Base-by-base conservation (phyloP, 345 rosid genomes). In the Iberis pinnata region DNA sequence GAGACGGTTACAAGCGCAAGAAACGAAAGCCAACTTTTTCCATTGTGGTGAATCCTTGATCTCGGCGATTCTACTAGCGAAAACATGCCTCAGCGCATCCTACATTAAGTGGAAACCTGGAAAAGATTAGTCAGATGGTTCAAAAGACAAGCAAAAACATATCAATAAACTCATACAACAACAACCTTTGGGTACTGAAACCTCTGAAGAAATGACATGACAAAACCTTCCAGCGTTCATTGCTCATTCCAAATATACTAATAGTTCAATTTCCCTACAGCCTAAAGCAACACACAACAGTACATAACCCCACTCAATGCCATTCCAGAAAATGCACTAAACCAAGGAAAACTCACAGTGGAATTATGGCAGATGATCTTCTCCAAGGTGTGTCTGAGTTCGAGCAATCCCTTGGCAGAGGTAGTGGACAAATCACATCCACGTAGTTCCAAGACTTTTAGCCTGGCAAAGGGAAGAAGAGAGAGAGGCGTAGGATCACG, bases 371-470 rank as follows among this genome's bases (percentile, higher is more conserved):
- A 92, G 29, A 83, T 73, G 18, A 92, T 62, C 82, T 88, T 92
- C 83, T 92, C 97, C 73, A 92, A 63, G 5, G 97, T 83, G 53
- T 81, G 82, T 57, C 95, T 73, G 35, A 92, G 66, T 65, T 92
- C 95, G 15, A 92, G 86, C 75, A 92, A 70, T 1, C 98, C 98
- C 58, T 73, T 85, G 22, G 98, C 95, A 8, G 93, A 88, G 0
- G 98, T 85, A 15, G 97, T 75, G 13, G 97, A 83, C 78, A 92
- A 75, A 76, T 92, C 94, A 65, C 98, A 92, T 0, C 94, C 94
- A 55, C 97, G 73, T 41, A 92, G 80, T 68, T 92, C 98, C 76
- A 92, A 61, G 7, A 81, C 72, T 82, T 71, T 83, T 57, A 88
- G 67, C 46, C 86, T 74, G 10, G 77, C 81, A 49, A 92, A 92